These are phyloP conservation scores for Talaromyces sp. DNA, from an alignment of 2,329 filamentous ascomycete species.

Conservation along the genomic window DNA sequence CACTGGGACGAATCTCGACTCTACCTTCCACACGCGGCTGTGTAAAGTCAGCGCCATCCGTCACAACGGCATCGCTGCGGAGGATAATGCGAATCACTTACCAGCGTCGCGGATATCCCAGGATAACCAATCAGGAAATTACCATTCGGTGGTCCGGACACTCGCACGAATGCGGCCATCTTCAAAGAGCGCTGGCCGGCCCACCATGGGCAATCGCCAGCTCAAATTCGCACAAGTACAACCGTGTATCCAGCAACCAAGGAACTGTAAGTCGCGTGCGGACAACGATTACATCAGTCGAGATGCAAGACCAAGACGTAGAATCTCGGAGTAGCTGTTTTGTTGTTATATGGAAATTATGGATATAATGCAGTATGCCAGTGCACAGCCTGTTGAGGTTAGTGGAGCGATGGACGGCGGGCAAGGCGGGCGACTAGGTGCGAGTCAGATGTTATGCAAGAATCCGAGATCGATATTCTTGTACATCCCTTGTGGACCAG, in stretches of 20 bases:
- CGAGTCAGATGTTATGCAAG: neutral
- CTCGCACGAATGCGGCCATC: constrained; percentile 82
- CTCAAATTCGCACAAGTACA: neutral
- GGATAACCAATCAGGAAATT: constrained; percentile 96
- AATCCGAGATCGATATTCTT: neutral
- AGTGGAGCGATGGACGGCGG: constrained; percentile 1
- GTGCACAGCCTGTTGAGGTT: neutral
- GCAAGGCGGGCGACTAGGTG: neutral
- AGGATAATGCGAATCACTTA: constrained; percentile 50
- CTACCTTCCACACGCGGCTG: constrained; percentile 96
- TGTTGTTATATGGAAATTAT: neutral
- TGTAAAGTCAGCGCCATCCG: constrained; percentile 22
- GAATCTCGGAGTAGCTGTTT: neutral
- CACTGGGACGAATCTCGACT: constrained; percentile 87
- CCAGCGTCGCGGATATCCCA: constrained; percentile 93
- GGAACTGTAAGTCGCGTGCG: neutral
- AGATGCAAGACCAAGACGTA: neutral
- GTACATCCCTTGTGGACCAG: neutral
- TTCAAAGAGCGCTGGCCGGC: constrained; percentile 39
- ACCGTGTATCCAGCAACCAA: neutral
- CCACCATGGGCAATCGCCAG: constrained; percentile 35
- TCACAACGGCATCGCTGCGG: neutral
- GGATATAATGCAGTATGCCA: neutral
- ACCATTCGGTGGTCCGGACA: constrained; percentile 95
- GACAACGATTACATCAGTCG: constrained; percentile 2